A percentile compares a stretch with the other conserved stretches of the same genome.
Conservation (phyloP, 495 filamentous ascomycete species). For the Pyronema omphalodes region DNA sequence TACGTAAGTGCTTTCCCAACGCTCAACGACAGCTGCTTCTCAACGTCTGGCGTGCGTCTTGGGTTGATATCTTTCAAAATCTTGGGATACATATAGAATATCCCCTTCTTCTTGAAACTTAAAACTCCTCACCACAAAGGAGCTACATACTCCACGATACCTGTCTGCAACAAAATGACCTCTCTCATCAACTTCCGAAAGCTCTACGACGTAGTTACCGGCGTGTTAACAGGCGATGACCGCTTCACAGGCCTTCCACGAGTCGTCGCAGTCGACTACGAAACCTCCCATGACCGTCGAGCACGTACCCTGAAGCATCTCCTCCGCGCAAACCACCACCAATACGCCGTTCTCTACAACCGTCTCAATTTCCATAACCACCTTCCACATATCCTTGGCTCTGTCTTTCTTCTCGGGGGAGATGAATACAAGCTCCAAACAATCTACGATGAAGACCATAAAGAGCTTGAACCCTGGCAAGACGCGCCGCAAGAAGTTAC, state of each 20-base stretch:
- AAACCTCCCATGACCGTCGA: conserved; percentile 57
- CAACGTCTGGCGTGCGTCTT: too few relatives aligned
- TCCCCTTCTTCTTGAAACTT: too few relatives aligned
- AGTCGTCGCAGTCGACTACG: conserved; percentile 57
- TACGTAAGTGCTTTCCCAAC: too few relatives aligned
- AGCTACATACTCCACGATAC: too few relatives aligned
- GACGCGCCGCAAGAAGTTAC: conserved; percentile 71
- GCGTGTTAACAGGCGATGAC: conserved; percentile 10
- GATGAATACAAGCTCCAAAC: conserved; percentile 47
- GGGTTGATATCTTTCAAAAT: too few relatives aligned
- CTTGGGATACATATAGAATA: too few relatives aligned
- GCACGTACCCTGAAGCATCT: conserved; percentile 76
- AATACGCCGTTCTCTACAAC: conserved; percentile 67
- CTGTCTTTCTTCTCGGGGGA: conserved; percentile 70
- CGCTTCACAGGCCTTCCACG: conserved; percentile 43
- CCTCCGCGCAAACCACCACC: conserved; percentile 75
- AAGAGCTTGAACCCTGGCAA: conserved; percentile 58
- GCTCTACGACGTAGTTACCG: not conserved
- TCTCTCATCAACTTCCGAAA: not conserved
- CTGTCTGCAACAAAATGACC: not conserved
- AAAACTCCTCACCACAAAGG: too few relatives aligned
- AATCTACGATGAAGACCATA: conserved; percentile 60
- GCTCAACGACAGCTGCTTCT: too few relatives aligned
- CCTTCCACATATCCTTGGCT: conserved; percentile 62
- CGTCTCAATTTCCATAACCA: conserved; percentile 65